Evolutionary conservation across 2,329 filamentous ascomycete genomes (phyloP), one percentile per base, ranked within the genome.

Genomic region (Neofusicoccum ribis): DNA sequence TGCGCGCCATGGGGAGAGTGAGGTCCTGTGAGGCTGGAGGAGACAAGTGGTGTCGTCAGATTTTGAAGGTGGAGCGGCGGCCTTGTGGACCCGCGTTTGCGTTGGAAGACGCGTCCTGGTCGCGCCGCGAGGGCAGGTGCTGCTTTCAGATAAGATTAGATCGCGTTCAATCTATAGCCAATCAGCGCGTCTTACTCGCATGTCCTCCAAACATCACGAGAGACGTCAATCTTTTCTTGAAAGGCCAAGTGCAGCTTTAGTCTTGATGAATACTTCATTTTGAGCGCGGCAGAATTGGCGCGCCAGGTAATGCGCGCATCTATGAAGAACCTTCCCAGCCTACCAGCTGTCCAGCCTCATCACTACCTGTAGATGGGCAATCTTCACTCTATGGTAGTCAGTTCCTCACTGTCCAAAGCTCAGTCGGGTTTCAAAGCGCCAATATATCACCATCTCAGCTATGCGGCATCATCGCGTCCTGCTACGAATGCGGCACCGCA

Each of bases 81-180:
- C 37, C 12, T 39, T 7, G 31, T 17, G 7, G 44, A 36, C 15
- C 52, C 49, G 49, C 49, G 49, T 44, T 9, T 17, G 17, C 15
- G 12, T 34, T 5, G 47, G 61, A 60, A 46, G 56, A 64, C 61
- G 61, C 61, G 61, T 63, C 27, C n/a, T 17, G 14, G 49, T 56
- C 61, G 61, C 61, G 61, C 49, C 52, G 54, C 27, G 15, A 11
- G 60, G n/a, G 49, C 15, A 17, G 17, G 47, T 63, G 49, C 41
- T 6, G 1, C 39, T n/a, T 17, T 46, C 5, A 9, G 61, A 64
- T 64, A 64, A 64, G 61, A 64, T 64, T 46, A 64, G 61, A 64
- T 64, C 23, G 27, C 39, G n/a, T 50, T 6, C 31, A 36, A n/a
- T 5, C 31, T 34, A 5, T 12, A 36, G 11, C 39, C 52, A 60